phyloP scores from a whole-genome alignment of 148 eudicot species.

The Amaranthus palmeri region DNA sequence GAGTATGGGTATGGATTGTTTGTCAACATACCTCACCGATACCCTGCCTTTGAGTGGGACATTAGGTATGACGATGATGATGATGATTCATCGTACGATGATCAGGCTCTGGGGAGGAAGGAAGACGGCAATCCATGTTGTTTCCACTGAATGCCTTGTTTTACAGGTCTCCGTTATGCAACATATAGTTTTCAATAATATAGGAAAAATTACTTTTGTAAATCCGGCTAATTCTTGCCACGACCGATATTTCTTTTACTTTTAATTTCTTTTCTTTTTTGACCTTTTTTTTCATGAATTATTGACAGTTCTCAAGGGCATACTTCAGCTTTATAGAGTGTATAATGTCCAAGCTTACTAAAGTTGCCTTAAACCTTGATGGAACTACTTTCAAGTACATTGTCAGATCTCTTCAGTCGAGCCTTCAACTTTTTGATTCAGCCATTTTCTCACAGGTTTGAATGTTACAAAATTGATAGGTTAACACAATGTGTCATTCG shows the following conservation, averaged over 20 bases:
- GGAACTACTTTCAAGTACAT: slow-evolving; percentile 61
- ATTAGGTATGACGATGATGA: too few relatives aligned
- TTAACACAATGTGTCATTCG: background rate
- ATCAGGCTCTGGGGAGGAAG: too few relatives aligned
- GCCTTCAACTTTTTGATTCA: slow-evolving; percentile 65
- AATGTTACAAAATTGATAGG: background rate
- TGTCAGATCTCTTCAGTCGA: slow-evolving; percentile 71
- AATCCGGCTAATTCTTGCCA: too few relatives aligned
- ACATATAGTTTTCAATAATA: too few relatives aligned
- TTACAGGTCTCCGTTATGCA: too few relatives aligned
- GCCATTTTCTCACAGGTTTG: slow-evolving; percentile 65
- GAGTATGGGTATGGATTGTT: too few relatives aligned
- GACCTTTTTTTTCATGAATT: background rate
- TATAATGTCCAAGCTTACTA: slow-evolving; percentile 57
- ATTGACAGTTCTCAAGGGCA: slow-evolving; percentile 66
- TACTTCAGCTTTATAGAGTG: slow-evolving; percentile 76
- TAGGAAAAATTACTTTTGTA: too few relatives aligned
- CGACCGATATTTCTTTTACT: background rate
- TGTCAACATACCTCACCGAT: too few relatives aligned
- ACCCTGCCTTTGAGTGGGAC: too few relatives aligned
- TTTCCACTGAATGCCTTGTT: too few relatives aligned
- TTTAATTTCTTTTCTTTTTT: background rate
- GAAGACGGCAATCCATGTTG: too few relatives aligned
- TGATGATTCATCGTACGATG: too few relatives aligned
- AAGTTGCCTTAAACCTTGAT: slow-evolving; percentile 60